phyloP scores from a whole-genome alignment of 139 green algal species.

The Medakamo hakoo region DNA sequence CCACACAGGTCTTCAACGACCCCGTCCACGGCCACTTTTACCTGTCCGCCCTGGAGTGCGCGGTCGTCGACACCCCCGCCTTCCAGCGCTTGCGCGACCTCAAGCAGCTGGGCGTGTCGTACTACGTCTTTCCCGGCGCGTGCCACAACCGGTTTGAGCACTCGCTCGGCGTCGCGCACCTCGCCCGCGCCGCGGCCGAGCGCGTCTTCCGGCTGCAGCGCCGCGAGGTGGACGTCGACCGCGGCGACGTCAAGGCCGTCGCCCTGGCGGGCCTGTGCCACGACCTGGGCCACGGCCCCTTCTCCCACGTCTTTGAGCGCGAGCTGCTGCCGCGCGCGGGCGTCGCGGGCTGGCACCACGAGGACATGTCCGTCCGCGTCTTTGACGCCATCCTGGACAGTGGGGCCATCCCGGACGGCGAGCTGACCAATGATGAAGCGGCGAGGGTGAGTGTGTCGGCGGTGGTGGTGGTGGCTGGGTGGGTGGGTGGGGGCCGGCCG shows the following conservation, averaged over 20 bases:
- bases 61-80: slow-evolving; percentile 62
- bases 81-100: slow-evolving; percentile 71
- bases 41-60: slow-evolving; percentile 20
- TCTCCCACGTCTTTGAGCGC: slow-evolving; percentile 74
- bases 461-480: too few species aligned
- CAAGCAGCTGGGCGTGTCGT: slow-evolving; percentile 61
- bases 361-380: neutral
- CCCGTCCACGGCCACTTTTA: slow-evolving; percentile 36
- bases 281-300: slow-evolving; percentile 87
- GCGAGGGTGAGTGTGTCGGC: slow-evolving; percentile 11
- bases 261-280: slow-evolving; percentile 63
- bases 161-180: slow-evolving; percentile 55
- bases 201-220: slow-evolving; percentile 24
- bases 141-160: slow-evolving; percentile 75
- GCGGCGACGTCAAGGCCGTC: slow-evolving; percentile 28
- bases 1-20: slow-evolving; percentile 38
- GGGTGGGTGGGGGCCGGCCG: too few species aligned
- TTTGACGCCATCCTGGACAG: slow-evolving; percentile 3
- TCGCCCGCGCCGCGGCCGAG: slow-evolving; percentile 21
- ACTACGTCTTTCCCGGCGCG: slow-evolving; percentile 50
- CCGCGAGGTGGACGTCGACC: slow-evolving; percentile 33
- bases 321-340: slow-evolving; percentile 40
- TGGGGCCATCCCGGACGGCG: slow-evolving; percentile 3
- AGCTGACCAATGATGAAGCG: slow-evolving; percentile 13
- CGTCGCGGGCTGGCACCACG: slow-evolving; percentile 21